Percentiles rank a stretch among this genome's conserved stretches.
These are phyloP conservation scores for Diplocarpon rosae DNA, from an alignment of 2,329 filamentous ascomycete genomes.

Conservation along the genomic window DNA sequence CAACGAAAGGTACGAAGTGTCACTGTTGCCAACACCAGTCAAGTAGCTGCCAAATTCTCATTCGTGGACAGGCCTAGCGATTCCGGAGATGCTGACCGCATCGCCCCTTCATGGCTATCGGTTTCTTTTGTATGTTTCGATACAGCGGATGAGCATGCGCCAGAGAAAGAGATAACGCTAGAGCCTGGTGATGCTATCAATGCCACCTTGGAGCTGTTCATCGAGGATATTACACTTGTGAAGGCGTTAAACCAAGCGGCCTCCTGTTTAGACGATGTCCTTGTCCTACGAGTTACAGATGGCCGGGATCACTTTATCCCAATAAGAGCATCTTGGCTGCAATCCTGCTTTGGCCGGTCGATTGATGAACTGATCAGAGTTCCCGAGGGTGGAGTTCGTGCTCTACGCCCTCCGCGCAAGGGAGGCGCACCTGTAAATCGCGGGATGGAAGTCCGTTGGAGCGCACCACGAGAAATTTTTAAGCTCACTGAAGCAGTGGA, in stretches of 20 bases:
- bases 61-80: constrained; percentile 70
- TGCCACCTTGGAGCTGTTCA: constrained; percentile 54
- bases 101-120: constrained; percentile 56
- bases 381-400: constrained; percentile 70
- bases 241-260: constrained; percentile 60
- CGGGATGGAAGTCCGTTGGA: constrained; percentile 53
- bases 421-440: constrained; percentile 26
- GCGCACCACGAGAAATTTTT: constrained; percentile 81
- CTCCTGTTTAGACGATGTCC: constrained; percentile 64
- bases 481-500: constrained; percentile 73
- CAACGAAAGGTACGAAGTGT: constrained; percentile 54
- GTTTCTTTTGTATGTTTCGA: constrained; percentile 50
- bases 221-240: constrained; percentile 53
- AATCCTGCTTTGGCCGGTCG: constrained; percentile 72
- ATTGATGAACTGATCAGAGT: constrained; percentile 82
- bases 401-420: constrained; percentile 28
- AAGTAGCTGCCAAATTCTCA: constrained; percentile 65
- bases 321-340: constrained; percentile 65
- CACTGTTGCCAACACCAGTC: constrained; percentile 86
- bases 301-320: constrained; percentile 90
- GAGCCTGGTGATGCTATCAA: constrained; percentile 76
- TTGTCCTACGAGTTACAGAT: constrained; percentile 72
- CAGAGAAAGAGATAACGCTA: constrained; percentile 43
- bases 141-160: constrained; percentile 23
- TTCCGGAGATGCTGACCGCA: constrained; percentile 32